Evolutionary conservation across 2,329 filamentous ascomycete species (phyloP), one percentile per base, ranked within the genome.

Genomic region (Cyclaneusma minus): DNA sequence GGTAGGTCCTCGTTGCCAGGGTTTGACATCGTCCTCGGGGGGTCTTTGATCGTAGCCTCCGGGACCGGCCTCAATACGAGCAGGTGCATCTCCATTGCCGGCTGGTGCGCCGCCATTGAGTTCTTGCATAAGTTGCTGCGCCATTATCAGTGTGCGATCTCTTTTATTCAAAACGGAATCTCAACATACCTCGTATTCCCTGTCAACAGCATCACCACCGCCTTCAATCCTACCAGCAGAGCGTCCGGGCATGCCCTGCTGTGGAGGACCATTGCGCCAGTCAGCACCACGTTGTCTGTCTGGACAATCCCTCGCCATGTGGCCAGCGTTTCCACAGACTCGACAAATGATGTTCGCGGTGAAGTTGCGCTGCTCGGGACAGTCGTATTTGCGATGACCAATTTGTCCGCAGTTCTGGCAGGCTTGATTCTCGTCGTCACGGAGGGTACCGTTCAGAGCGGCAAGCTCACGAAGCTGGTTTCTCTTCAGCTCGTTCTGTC

Each of bases 391-490:
- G 56, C 89, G 78, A 55, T 98, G 89, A 34, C 89, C 89, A 38
- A 98, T 98, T 65, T 95, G 84, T 43, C 89, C 89, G 55, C 82
- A 98, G 62, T 98, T 98, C 60, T 98, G 89, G 58, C 89, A 98
- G 39, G 89, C 89, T 53, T 98, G 89, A 55, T 98, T 98, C 52
- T 98, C 89, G 46, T 98, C 89, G 49, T 98, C 89, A 61, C 89
- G 87, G 12, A 98, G 75, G 6, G 89, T 98, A 69, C 89, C 89
- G 71, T 98, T 98, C 44, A 98, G 78, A 14, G 89, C 84, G 22
- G 89, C 89, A 38, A 98, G 80, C 54, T 98, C 89, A 56, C 89
- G 82, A 30, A 98, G 78, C 56, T 98, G 89, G 56, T 95, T 95
- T 29, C 89, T 77, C 69, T 98, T 98, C 45, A 98, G 75, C 55